Conservation (phyloP, 805 yeast genomes). For the Candida yuanshanica region DNA sequence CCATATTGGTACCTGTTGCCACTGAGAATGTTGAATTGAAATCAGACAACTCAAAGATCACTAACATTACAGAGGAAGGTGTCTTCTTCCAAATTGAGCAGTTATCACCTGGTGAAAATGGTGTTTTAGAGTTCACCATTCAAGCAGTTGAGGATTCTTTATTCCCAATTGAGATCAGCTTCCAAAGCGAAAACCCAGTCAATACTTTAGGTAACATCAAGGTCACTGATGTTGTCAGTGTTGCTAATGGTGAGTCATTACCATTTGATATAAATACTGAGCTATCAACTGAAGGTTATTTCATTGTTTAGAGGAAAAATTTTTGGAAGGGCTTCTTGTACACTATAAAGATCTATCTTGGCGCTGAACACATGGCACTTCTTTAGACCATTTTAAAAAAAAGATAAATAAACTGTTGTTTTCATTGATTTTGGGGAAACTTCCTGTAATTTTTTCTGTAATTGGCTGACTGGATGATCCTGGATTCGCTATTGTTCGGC, state of each 20-base stretch:
- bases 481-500: too few species aligned
- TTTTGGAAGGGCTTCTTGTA: too few species aligned
- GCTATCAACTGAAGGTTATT: slow-evolving; percentile 53
- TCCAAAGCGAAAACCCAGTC: slow-evolving; percentile 42
- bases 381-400: too few species aligned
- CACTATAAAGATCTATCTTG: too few species aligned
- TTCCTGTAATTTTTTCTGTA: too few species aligned
- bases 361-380: too few species aligned
- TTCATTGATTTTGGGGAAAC: too few species aligned
- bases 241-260: slow-evolving; percentile 47
- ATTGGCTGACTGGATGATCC: too few species aligned
- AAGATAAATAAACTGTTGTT: too few species aligned
- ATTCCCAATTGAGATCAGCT: slow-evolving; percentile 80
- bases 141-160: slow-evolving; percentile 76
- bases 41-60: slow-evolving; percentile 49
- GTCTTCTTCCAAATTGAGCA: slow-evolving; percentile 57
- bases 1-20: slow-evolving; percentile 61
- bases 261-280: slow-evolving; percentile 65
- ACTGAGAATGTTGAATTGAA: slow-evolving; percentile 47
- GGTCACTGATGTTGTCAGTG: slow-evolving; percentile 50
- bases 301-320: slow-evolving; percentile 33
- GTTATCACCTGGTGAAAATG: slow-evolving; percentile 49
- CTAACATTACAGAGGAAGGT: slow-evolving; percentile 62
- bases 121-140: slow-evolving; percentile 74
- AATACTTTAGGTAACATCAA: slow-evolving; percentile 62